Percentiles rank a stretch among this genome's conserved stretches.
Evolutionary conservation across 2,329 filamentous ascomycete genomes (phyloP).

Genomic region (Pseudogymnoascus verrucosus): DNA sequence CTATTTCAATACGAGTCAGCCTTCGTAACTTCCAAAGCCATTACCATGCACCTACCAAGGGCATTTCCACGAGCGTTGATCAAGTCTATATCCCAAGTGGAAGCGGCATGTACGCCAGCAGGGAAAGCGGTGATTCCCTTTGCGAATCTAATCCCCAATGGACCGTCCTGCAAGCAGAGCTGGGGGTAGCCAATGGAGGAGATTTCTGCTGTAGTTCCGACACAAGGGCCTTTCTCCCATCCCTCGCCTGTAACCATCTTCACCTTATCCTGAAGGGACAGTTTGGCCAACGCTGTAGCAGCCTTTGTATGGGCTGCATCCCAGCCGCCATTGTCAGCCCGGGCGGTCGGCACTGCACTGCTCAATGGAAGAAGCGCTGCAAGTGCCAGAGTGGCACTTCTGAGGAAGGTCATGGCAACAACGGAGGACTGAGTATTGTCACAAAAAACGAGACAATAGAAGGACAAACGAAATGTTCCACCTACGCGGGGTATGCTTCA

Average conservation of each 20-base stretch:
- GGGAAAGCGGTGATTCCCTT: slow-evolving; percentile 69
- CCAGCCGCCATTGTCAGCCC: slow-evolving; percentile 39
- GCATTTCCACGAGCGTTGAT: slow-evolving; percentile 60
- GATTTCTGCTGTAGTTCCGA: slow-evolving; percentile 52
- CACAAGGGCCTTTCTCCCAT: slow-evolving; percentile 64
- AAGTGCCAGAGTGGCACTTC: not conserved
- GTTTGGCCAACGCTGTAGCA: slow-evolving; percentile 54
- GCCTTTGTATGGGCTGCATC: slow-evolving; percentile 63
- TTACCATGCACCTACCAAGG: not conserved
- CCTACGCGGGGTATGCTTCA: not conserved
- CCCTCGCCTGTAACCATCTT: slow-evolving; percentile 71
- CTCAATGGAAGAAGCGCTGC: not conserved
- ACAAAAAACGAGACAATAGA: not conserved
- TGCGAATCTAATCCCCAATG: slow-evolving; percentile 65
- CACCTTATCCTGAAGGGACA: slow-evolving; percentile 70
- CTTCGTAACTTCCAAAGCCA: not conserved
- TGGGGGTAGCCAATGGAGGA: slow-evolving; percentile 56
- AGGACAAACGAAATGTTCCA: not conserved
- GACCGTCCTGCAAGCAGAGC: slow-evolving; percentile 74
- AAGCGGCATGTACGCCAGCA: slow-evolving; percentile 68
- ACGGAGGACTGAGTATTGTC: not conserved
- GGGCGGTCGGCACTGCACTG: not conserved
- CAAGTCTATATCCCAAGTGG: slow-evolving; percentile 70
- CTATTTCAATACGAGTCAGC: slow-evolving; percentile 38
- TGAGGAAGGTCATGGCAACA: not conserved